A percentile compares a stretch with the other conserved stretches of the same genome.
These are phyloP conservation scores for Suillus hirtellus DNA, from an alignment of 768 basidiomycete species.

Conservation along the genomic window DNA sequence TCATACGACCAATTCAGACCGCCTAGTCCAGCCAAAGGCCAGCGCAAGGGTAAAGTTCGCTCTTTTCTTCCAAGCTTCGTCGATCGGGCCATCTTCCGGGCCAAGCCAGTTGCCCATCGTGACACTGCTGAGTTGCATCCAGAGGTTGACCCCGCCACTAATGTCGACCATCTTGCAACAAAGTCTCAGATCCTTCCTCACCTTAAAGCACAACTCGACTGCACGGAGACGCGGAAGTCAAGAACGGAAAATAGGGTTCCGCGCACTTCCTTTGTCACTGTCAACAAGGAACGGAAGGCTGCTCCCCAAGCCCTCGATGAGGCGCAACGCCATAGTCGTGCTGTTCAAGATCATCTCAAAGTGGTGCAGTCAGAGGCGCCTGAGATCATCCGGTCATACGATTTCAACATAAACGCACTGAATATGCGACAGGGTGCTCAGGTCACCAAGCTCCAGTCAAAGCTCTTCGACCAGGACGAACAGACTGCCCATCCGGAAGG, in stretches of 20 bases:
- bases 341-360: neutral
- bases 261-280: neutral
- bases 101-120: too few species aligned
- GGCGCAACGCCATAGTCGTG: neutral
- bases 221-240: neutral
- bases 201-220: neutral
- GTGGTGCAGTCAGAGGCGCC: neutral
- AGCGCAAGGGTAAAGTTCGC: neutral
- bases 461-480: neutral
- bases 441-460: slow-evolving; percentile 1
- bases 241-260: neutral
- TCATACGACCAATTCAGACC: neutral
- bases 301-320: neutral
- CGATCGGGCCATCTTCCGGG: neutral
- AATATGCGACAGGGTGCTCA: neutral
- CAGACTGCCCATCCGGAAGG: neutral
- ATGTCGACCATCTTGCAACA: neutral
- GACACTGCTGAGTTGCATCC: neutral
- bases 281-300: neutral
- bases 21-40: neutral
- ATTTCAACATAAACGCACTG: neutral
- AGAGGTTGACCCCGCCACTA: neutral
- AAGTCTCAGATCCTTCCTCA: neutral
- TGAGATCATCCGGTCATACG: neutral
- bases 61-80: slow-evolving; percentile 3